These are phyloP conservation scores for Dichotomopilus funicola DNA, from an alignment of 2,329 filamentous ascomycete genomes.

Conservation along the genomic window DNA sequence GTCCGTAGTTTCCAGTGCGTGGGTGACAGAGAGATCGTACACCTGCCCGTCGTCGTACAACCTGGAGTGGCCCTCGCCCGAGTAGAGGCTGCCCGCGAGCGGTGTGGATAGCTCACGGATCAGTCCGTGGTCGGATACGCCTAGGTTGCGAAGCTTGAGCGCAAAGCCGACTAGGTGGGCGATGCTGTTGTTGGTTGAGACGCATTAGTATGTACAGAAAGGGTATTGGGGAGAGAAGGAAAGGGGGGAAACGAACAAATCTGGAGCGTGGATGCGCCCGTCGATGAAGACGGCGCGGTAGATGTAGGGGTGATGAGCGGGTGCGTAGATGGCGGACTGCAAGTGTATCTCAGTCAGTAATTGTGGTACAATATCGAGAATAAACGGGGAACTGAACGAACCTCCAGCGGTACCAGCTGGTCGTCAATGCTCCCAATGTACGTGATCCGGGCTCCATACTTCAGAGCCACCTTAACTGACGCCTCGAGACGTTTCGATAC, in stretches of 20 bases:
- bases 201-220: neutral
- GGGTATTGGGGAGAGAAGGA: neutral
- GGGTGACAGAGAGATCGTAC: slow-evolving; percentile 70
- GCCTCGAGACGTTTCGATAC: slow-evolving; percentile 77
- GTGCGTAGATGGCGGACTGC: slow-evolving; percentile 78
- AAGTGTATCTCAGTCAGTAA: neutral
- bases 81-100: slow-evolving; percentile 83
- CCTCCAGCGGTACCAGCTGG: slow-evolving; percentile 88
- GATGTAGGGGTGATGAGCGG: slow-evolving; percentile 83
- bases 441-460: slow-evolving; percentile 74
- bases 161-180: slow-evolving; percentile 89
- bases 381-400: slow-evolving; percentile 31
- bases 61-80: slow-evolving; percentile 86
- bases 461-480: slow-evolving; percentile 66
- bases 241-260: slow-evolving; percentile 56
- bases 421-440: slow-evolving; percentile 95
- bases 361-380: too few relatives aligned
- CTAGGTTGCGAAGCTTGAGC: slow-evolving; percentile 87
- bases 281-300: slow-evolving; percentile 96
- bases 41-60: slow-evolving; percentile 86
- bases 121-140: slow-evolving; percentile 86
- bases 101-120: slow-evolving; percentile 84
- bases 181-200: slow-evolving; percentile 42
- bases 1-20: slow-evolving; percentile 64
- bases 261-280: slow-evolving; percentile 81